These are phyloP conservation scores for Solanum aculeatissimum DNA, from an alignment of 305 asterid species.

Conservation along the genomic window DNA sequence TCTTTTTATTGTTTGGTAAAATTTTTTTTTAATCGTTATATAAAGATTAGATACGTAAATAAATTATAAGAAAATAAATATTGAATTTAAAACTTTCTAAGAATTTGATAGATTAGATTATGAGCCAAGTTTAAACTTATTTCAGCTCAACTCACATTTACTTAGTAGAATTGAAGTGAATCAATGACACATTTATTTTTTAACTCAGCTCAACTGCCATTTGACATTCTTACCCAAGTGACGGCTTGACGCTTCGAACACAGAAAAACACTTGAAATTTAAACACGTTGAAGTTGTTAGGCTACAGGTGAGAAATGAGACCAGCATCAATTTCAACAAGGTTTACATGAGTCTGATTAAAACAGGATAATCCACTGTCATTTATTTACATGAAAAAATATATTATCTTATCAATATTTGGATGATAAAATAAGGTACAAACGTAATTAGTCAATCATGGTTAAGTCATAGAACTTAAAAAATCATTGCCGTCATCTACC, in stretches of 20 bases:
- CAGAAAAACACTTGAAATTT: not conserved
- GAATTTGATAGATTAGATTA: not conserved
- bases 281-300: not conserved
- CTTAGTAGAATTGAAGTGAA: not conserved
- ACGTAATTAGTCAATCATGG: not conserved
- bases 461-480: not conserved
- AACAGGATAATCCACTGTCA: slow-evolving; percentile 7
- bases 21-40: not conserved
- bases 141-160: not conserved
- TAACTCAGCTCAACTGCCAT: not conserved
- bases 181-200: not conserved
- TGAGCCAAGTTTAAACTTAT: not conserved
- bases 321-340: not conserved
- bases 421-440: not conserved
- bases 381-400: not conserved
- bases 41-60: not conserved
- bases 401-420: not conserved
- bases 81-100: not conserved
- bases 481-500: not conserved
- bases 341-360: slow-evolving; percentile 17
- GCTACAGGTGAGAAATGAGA: not conserved
- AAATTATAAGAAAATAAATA: not conserved
- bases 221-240: not conserved
- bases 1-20: not conserved
- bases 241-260: not conserved